Conservation (phyloP, 2,329 filamentous ascomycete genomes). For the Paecilomyces niveus region DNA sequence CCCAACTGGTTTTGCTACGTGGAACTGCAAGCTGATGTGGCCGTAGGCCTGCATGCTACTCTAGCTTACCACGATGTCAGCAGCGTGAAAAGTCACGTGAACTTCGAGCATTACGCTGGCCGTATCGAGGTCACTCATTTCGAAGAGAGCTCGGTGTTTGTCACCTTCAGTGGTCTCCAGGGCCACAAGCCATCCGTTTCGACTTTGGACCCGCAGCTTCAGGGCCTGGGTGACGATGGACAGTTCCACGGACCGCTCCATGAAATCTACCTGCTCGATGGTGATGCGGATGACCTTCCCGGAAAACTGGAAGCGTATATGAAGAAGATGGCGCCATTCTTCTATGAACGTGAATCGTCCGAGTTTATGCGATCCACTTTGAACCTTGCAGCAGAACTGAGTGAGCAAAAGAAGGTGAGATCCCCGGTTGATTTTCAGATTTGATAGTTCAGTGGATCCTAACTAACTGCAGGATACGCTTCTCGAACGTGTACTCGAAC, state of each 20-base stretch:
- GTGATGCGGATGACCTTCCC: constrained; percentile 43
- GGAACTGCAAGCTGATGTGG: constrained; percentile 12
- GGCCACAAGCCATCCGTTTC: constrained; percentile 30
- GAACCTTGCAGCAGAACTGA: constrained; percentile 29
- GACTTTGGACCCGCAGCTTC: constrained; percentile 33
- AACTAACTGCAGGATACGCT: constrained; percentile 33
- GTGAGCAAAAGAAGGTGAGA: constrained; percentile 30
- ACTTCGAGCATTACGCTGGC: constrained; percentile 42
- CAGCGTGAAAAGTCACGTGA: constrained; percentile 41
- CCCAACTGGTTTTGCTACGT: neutral
- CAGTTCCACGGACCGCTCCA: constrained; percentile 30
- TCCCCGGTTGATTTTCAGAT: constrained; percentile 6
- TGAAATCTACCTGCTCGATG: constrained; percentile 43
- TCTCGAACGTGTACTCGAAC: constrained; percentile 45
- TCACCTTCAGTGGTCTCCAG: constrained; percentile 40
- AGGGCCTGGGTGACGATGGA: constrained; percentile 32
- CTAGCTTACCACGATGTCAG: constrained; percentile 46
- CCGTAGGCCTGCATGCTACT: constrained; percentile 42
- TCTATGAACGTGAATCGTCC: constrained; percentile 44
- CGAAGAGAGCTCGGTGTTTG: constrained; percentile 40
- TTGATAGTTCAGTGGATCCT: neutral
- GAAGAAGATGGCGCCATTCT: constrained; percentile 40
- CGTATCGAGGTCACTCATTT: constrained; percentile 53
- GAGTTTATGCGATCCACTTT: constrained; percentile 47
- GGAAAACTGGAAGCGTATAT: constrained; percentile 50